phyloP scores from a whole-genome alignment of 2,329 filamentous ascomycete species.

The Neobulgaria alba region DNA sequence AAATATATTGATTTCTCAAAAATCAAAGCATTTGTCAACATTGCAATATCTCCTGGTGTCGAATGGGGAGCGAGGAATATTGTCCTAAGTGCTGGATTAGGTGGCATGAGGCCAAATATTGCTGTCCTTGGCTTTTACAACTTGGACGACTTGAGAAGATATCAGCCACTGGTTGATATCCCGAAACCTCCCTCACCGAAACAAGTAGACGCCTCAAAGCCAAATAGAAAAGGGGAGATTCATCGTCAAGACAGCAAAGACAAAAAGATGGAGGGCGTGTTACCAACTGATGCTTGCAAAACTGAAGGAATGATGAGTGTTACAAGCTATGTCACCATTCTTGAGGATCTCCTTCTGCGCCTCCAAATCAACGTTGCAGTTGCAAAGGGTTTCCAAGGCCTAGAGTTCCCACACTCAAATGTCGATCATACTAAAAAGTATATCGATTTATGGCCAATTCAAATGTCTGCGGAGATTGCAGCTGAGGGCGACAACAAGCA shows the following conservation, averaged over 20 bases:
- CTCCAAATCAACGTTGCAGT: slow-evolving; percentile 79
- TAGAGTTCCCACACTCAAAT: slow-evolving; percentile 61
- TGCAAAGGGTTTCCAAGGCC: slow-evolving; percentile 68
- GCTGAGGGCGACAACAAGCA: slow-evolving; percentile 53
- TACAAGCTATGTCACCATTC: slow-evolving; percentile 69
- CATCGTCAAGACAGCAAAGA: slow-evolving; percentile 46
- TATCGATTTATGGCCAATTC: slow-evolving; percentile 86
- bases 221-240: slow-evolving; percentile 23
- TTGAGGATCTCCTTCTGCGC: slow-evolving; percentile 72
- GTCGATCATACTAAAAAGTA: slow-evolving; percentile 57
- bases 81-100: slow-evolving; percentile 70
- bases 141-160: slow-evolving; percentile 63
- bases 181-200: slow-evolving; percentile 36
- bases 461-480: slow-evolving; percentile 80
- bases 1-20: slow-evolving; percentile 80
- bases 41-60: slow-evolving; percentile 72
- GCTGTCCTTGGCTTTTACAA: slow-evolving; percentile 75
- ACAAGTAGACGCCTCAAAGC: slow-evolving; percentile 4
- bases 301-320: slow-evolving; percentile 61
- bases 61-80: slow-evolving; percentile 82
- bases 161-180: slow-evolving; percentile 47
- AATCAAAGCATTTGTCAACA: slow-evolving; percentile 84
- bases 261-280: slow-evolving; percentile 44
- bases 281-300: slow-evolving; percentile 63
- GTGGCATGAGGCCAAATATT: slow-evolving; percentile 85